A percentile compares a stretch with the other conserved stretches of the same genome.
phyloP scores from a whole-genome alignment of 495 filamentous ascomycete species.

The Glutinoglossum americanum region DNA sequence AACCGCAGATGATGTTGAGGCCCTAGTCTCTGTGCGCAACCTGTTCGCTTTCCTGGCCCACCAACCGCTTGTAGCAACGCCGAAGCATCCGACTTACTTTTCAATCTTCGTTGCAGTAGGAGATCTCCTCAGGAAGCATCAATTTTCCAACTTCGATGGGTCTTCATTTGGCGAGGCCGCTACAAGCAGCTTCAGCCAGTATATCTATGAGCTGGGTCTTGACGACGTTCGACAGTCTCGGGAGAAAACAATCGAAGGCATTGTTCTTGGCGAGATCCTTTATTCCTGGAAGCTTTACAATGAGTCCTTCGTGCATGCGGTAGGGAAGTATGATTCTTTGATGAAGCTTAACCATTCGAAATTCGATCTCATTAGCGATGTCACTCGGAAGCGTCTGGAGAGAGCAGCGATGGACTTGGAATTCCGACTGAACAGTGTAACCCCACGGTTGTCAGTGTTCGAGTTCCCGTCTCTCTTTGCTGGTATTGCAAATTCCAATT shows the following conservation, averaged over 20 bases:
- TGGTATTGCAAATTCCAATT: conserved; percentile 60
- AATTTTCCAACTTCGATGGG: conserved; percentile 62
- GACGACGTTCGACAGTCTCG: conserved; percentile 64
- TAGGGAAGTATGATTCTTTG: conserved; percentile 66
- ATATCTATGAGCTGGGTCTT: conserved; percentile 51
- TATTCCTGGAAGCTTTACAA: conserved; percentile 63
- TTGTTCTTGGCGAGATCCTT: conserved; percentile 74
- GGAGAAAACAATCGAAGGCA: conserved; percentile 77
- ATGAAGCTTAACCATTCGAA: conserved; percentile 44
- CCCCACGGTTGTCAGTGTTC: conserved; percentile 52
- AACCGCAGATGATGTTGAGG: conserved; percentile 20
- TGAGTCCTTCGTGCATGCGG: conserved; percentile 83
- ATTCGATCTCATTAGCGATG: conserved; percentile 40
- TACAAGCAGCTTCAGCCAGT: conserved; percentile 49
- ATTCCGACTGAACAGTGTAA: conserved; percentile 40
- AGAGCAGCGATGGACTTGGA: conserved; percentile 61
- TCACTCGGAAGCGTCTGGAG: conserved; percentile 60
- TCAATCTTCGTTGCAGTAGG: conserved; percentile 51
- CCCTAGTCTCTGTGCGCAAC: conserved; percentile 61
- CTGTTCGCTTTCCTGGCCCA: conserved; percentile 74
- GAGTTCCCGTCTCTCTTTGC: conserved; percentile 81
- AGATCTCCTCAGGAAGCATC: conserved; percentile 43
- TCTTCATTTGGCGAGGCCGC: conserved; percentile 68
- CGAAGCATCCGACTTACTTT: conserved; percentile 44
- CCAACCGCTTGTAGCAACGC: conserved; percentile 60